These are phyloP conservation scores for Yueomyces sinensis DNA, from an alignment of 805 yeast genomes.

Conservation along the genomic window DNA sequence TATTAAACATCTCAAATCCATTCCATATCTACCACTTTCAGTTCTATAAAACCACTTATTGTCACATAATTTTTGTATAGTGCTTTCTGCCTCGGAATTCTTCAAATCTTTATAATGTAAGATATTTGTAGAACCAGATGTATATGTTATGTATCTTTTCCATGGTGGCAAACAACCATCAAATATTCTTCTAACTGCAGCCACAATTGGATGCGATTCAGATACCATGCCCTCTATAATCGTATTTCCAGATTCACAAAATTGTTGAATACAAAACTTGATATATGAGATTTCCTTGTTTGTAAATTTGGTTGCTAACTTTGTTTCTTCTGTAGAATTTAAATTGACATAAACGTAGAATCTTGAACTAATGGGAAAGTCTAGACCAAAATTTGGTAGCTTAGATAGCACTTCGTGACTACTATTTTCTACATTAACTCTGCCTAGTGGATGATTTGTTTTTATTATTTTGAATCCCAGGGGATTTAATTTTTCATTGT, in stretches of 20 bases:
- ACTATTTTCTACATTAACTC: slow-evolving; percentile 3
- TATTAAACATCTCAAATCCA: slow-evolving; percentile 14
- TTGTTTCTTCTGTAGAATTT: slow-evolving; percentile 13
- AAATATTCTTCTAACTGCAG: slow-evolving; percentile 10
- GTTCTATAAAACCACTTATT: slow-evolving; percentile 19
- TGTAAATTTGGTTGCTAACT: slow-evolving; percentile 17
- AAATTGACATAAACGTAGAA: slow-evolving; percentile 18
- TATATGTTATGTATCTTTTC: slow-evolving; percentile 7
- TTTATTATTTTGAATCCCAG: slow-evolving; percentile 12
- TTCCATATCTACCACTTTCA: slow-evolving; percentile 12
- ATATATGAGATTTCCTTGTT: slow-evolving; percentile 17
- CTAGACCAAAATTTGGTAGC: background rate
- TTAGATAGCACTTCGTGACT: background rate
- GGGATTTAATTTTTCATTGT: slow-evolving; percentile 14
- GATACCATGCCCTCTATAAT: background rate
- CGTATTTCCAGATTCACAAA: slow-evolving; percentile 1
- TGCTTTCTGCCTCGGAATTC: slow-evolving; percentile 10
- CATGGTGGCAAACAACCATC: slow-evolving; percentile 3
- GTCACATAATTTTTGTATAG: slow-evolving; percentile 10
- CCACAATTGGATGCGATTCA: slow-evolving; percentile 1
- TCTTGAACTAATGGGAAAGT: slow-evolving; percentile 7
- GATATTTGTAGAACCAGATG: slow-evolving; percentile 12
- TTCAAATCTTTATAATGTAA: slow-evolving; percentile 9
- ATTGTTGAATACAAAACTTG: slow-evolving; percentile 15
- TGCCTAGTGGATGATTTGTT: slow-evolving; percentile 15